phyloP scores from a whole-genome alignment of 306 rosid species.

The Pyrus communis region DNA sequence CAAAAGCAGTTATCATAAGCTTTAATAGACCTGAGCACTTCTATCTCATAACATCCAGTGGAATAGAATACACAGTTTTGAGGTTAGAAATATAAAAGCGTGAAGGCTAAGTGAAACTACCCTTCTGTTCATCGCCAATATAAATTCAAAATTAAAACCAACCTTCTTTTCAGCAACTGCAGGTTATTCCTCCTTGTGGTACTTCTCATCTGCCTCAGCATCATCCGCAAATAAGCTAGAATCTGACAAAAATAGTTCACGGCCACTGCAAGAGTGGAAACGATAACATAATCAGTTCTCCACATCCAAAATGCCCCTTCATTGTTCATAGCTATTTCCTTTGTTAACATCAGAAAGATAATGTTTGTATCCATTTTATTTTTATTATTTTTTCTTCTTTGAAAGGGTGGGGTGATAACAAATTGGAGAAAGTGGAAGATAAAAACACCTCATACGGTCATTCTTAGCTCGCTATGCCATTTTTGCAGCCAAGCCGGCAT shows the following conservation, averaged over 20 bases:
- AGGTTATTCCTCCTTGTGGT: slow-evolving; percentile 57
- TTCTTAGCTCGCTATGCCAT: slow-evolving; percentile 92
- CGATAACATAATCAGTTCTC: background rate
- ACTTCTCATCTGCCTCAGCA: slow-evolving; percentile 75
- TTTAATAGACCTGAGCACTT: background rate
- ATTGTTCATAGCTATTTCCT: background rate
- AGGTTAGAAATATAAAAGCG: background rate
- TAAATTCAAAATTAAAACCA: background rate
- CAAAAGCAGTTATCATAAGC: background rate
- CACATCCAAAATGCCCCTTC: background rate
- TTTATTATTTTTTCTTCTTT: background rate
- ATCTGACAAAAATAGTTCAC: slow-evolving; percentile 83
- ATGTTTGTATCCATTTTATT: background rate
- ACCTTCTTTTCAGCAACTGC: slow-evolving; percentile 44
- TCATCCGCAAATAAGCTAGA: slow-evolving; percentile 94
- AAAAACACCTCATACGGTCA: slow-evolving; percentile 72
- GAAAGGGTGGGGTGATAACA: background rate
- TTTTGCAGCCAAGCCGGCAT: slow-evolving; percentile 68
- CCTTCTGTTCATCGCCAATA: slow-evolving; percentile 34
- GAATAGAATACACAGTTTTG: background rate
- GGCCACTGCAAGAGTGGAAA: slow-evolving; percentile 24
- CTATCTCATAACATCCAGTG: background rate
- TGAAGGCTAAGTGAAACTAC: background rate
- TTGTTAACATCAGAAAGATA: background rate
- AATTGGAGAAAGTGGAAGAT: background rate